phyloP scores from a whole-genome alignment of 2,329 filamentous ascomycete genomes.

The Trichophyton schoenleinii region DNA sequence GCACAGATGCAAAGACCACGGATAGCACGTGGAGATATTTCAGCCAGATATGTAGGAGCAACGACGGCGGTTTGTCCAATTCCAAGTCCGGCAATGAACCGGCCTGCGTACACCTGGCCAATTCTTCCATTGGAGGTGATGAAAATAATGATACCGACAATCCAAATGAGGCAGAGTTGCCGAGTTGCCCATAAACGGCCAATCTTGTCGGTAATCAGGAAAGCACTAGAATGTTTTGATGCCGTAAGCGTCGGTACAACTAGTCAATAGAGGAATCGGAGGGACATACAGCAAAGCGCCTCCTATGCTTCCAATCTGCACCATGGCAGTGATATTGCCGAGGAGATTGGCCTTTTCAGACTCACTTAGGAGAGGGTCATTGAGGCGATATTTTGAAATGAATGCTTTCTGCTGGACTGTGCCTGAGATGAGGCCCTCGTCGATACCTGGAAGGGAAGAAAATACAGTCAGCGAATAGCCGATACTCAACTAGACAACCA shows the following conservation, averaged over 20 bases:
- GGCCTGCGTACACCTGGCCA: constrained; percentile 32
- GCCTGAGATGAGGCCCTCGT: constrained; percentile 65
- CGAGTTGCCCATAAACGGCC: constrained; percentile 30
- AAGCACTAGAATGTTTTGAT: constrained; percentile 31
- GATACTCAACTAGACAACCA: neutral
- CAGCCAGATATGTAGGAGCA: constrained; percentile 57
- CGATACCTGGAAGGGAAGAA: constrained; percentile 34
- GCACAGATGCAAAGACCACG: constrained; percentile 62
- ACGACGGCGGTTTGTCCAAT: constrained; percentile 34
- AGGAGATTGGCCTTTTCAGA: constrained; percentile 54
- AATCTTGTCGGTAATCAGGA: constrained; percentile 38
- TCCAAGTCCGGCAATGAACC: constrained; percentile 34
- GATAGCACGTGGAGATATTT: constrained; percentile 56
- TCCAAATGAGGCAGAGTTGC: constrained; percentile 32
- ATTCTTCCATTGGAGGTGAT: constrained; percentile 29
- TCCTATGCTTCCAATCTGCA: constrained; percentile 62
- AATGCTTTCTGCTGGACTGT: constrained; percentile 57
- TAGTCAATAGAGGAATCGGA: neutral
- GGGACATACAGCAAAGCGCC: constrained; percentile 49
- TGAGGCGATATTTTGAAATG: constrained; percentile 46
- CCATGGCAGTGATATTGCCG: constrained; percentile 69
- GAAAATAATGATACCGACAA: constrained; percentile 32
- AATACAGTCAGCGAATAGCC: neutral
- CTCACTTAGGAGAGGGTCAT: constrained; percentile 34
- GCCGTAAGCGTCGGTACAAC: neutral